Evolutionary conservation across 1,139 yeast genomes (phyloP).

Genomic region (Kazachstania sp.): DNA sequence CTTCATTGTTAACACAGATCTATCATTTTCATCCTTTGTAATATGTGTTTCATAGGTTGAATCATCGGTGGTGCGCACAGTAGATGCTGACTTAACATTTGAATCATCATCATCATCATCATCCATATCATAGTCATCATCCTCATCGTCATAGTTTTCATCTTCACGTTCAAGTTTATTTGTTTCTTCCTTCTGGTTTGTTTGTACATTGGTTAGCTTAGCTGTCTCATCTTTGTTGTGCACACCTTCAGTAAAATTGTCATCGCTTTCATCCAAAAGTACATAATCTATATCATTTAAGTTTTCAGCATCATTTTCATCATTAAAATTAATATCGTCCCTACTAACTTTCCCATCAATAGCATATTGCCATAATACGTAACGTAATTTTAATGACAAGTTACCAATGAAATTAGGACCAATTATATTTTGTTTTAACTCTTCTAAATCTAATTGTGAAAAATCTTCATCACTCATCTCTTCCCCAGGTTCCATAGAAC

Average conservation of each 20-base stretch:
- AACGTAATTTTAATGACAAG: constrained; percentile 56
- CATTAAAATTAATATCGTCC: constrained; percentile 18
- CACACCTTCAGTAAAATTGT: constrained; percentile 18
- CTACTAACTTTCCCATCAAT: constrained; percentile 42
- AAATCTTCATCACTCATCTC: constrained; percentile 16
- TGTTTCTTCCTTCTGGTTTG: not conserved
- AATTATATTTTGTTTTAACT: constrained; percentile 36
- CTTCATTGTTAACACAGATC: constrained; percentile 25
- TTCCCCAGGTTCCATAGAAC: constrained; percentile 3
- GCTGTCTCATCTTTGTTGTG: constrained; percentile 6
- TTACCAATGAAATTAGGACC: constrained; percentile 45
- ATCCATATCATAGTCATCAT: constrained; percentile 13
- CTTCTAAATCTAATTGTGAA: constrained; percentile 30
- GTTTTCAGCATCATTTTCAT: constrained; percentile 17
- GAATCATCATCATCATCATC: constrained; percentile 26
- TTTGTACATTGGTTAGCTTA: not conserved
- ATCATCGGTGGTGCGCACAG: not conserved
- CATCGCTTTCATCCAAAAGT: constrained; percentile 20
- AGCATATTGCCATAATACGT: constrained; percentile 67
- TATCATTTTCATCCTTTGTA: constrained; percentile 18
- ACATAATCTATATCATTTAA: constrained; percentile 13
- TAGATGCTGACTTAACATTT: not conserved
- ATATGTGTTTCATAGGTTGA: constrained; percentile 14
- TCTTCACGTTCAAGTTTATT: constrained; percentile 8
- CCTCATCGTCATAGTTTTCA: constrained; percentile 24